These are phyloP conservation scores for Nigrospora oryzae DNA, from an alignment of 2,329 filamentous ascomycete species.

Conservation along the genomic window DNA sequence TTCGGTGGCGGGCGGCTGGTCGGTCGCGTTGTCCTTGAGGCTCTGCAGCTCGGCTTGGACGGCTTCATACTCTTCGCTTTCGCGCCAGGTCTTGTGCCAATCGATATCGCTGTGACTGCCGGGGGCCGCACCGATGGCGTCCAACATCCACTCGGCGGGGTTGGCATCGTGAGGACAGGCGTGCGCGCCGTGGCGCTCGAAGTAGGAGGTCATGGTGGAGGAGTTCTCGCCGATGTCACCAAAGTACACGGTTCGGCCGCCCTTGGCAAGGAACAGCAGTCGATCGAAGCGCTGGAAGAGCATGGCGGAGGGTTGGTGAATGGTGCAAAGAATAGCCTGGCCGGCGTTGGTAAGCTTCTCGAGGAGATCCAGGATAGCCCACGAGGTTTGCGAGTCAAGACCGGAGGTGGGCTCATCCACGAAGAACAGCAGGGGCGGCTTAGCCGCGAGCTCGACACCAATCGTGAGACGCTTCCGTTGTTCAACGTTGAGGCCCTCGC, in stretches of 20 bases:
- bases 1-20: slow-evolving; percentile 12
- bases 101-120: slow-evolving; percentile 51
- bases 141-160: slow-evolving; percentile 72
- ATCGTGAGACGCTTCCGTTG: slow-evolving; percentile 77
- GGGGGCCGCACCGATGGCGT: slow-evolving; percentile 52
- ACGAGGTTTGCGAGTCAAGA: slow-evolving; percentile 87
- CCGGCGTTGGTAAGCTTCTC: slow-evolving; percentile 85
- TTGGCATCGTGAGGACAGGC: slow-evolving; percentile 62
- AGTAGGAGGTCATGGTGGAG: slow-evolving; percentile 61
- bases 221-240: slow-evolving; percentile 70
- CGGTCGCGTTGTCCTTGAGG: slow-evolving; percentile 41
- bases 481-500: slow-evolving; percentile 72
- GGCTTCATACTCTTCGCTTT: slow-evolving; percentile 22
- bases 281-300: slow-evolving; percentile 87
- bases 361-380: slow-evolving; percentile 81
- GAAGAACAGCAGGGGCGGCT: slow-evolving; percentile 82
- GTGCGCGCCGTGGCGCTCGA: slow-evolving; percentile 62
- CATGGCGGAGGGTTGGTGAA: slow-evolving; percentile 94
- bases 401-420: slow-evolving; percentile 93
- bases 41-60: slow-evolving; percentile 47
- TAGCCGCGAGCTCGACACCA: slow-evolving; percentile 90
- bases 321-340: slow-evolving; percentile 92
- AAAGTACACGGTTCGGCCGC: slow-evolving; percentile 74
- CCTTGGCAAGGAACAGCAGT: slow-evolving; percentile 67
- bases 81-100: slow-evolving; percentile 47